Evolutionary conservation across 192 early-diverging fungal genomes (phyloP).

Genomic region (Gigaspora rosea): DNA sequence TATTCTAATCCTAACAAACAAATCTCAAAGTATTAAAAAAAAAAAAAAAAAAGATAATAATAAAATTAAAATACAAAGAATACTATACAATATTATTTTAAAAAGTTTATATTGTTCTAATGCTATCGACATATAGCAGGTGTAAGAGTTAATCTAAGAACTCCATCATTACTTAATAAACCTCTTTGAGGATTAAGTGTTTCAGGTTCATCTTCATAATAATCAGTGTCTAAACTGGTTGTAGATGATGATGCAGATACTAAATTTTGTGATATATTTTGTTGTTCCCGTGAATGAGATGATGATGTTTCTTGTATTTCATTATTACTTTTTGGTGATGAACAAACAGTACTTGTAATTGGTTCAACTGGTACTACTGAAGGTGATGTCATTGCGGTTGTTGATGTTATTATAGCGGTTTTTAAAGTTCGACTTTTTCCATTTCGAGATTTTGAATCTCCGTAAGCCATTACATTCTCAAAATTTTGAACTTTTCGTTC

Average conservation of each 20-base stretch:
- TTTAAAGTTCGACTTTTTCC: conserved; percentile 6
- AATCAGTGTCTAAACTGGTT: too few relatives aligned
- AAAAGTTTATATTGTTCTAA: too few relatives aligned
- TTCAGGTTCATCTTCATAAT: too few relatives aligned
- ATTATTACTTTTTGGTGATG: neutral
- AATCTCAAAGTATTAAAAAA: too few relatives aligned
- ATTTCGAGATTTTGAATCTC: neutral
- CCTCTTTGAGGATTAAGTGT: neutral
- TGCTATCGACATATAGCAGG: conserved; percentile 3
- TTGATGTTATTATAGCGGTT: neutral
- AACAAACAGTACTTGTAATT: neutral
- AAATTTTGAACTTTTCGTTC: neutral
- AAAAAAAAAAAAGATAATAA: too few relatives aligned
- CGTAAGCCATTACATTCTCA: neutral
- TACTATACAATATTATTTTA: too few relatives aligned
- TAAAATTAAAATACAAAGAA: too few relatives aligned
- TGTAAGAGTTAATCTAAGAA: neutral
- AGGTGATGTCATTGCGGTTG: neutral
- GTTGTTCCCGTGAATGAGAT: too few relatives aligned
- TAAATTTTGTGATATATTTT: too few relatives aligned
- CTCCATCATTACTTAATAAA: neutral
- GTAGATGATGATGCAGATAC: too few relatives aligned
- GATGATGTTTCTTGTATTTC: too few relatives aligned
- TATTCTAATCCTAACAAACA: too few relatives aligned
- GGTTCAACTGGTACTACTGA: neutral